Evolutionary conservation across 2,329 filamentous ascomycete genomes (phyloP).

Genomic region (Rutstroemia sp.): DNA sequence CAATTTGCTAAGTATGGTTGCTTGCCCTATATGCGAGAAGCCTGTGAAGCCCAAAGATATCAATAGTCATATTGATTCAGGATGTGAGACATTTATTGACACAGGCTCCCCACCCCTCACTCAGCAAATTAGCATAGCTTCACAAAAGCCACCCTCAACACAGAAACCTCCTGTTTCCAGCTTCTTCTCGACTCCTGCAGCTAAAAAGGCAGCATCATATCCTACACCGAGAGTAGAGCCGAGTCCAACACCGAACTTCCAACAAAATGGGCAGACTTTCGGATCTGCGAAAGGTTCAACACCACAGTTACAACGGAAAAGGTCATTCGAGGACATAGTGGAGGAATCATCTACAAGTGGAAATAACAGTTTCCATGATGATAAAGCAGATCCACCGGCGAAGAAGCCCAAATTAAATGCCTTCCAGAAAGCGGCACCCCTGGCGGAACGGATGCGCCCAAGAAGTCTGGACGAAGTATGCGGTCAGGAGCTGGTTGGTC

Average conservation of each 20-base stretch:
- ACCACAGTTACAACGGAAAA: constrained; percentile 21
- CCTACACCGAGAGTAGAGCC: constrained; percentile 26
- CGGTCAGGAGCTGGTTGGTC: constrained; percentile 86
- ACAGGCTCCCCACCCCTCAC: constrained; percentile 33
- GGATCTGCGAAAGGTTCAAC: constrained; percentile 16
- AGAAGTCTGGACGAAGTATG: constrained; percentile 75
- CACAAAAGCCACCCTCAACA: constrained; percentile 40
- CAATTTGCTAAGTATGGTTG: constrained; percentile 40
- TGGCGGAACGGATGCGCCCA: constrained; percentile 92
- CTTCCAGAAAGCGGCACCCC: constrained; percentile 64
- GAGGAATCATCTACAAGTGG: constrained; percentile 9
- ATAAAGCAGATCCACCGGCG: constrained; percentile 22
- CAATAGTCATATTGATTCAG: constrained; percentile 85
- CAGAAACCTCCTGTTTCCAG: constrained; percentile 38
- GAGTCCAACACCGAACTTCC: constrained; percentile 28
- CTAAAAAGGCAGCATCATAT: constrained; percentile 41
- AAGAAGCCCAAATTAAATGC: constrained; percentile 63
- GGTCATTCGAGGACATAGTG: constrained; percentile 26
- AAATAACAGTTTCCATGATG: not conserved
- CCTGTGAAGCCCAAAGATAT: constrained; percentile 67
- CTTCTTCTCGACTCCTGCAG: constrained; percentile 55
- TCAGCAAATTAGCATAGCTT: constrained; percentile 28
- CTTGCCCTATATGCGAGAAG: constrained; percentile 76
- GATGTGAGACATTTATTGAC: constrained; percentile 62
- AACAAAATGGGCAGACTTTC: constrained; percentile 17